Percentiles rank a stretch among this genome's conserved stretches.
Conservation (phyloP, 257 asterid genomes). For the Rehmannia glutinosa region DNA sequence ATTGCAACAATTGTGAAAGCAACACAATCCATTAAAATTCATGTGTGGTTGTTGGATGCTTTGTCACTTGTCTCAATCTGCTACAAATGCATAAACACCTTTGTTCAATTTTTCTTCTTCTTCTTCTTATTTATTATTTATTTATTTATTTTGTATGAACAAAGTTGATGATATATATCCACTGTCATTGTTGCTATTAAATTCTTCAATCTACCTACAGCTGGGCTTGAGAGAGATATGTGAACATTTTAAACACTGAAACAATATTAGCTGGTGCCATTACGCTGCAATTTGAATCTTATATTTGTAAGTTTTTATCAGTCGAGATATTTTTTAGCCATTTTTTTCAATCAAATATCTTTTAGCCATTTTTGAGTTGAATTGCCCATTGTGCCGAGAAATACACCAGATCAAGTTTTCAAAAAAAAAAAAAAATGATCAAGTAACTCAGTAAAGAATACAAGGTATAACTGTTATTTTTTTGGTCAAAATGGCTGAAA, state of each 20-base stretch:
- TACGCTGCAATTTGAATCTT: background rate
- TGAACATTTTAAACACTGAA: background rate
- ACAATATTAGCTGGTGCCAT: background rate
- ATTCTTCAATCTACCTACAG: conserved; percentile 1
- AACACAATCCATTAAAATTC: background rate
- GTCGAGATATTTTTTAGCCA: no score
- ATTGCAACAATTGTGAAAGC: background rate
- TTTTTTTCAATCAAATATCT: no score
- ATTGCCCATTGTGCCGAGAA: no score
- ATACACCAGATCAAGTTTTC: no score
- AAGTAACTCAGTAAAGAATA: no score
- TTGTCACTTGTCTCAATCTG: conserved; percentile 9
- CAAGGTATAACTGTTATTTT: no score
- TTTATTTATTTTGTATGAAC: background rate
- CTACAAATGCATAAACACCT: background rate
- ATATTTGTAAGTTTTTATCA: no score
- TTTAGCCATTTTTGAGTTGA: no score
- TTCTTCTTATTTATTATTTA: background rate
- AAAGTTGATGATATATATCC: background rate
- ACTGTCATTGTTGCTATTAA: background rate
- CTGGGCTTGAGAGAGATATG: background rate
- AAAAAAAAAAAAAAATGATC: no score
- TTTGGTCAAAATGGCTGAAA: no score
- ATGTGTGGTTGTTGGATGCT: conserved; percentile 7
- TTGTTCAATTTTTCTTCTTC: background rate